Percentiles rank a stretch among this genome's conserved stretches.
Evolutionary conservation across 371 early-diverging fungal genomes (phyloP).

Genomic region (Gilbertella persicaria): DNA sequence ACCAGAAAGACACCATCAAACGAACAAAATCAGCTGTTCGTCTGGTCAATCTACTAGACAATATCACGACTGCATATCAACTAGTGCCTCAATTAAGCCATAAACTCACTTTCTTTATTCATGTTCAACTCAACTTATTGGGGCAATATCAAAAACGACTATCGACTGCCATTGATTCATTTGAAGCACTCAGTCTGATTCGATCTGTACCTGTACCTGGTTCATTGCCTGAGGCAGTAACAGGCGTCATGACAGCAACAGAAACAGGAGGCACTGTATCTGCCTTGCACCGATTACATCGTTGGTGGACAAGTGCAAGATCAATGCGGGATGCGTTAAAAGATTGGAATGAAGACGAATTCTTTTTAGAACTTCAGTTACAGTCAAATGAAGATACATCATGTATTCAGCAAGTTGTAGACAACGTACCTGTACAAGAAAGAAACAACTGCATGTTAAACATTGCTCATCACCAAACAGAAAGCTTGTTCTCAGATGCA

Average conservation of each 20-base stretch:
- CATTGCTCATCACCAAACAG: conserved; percentile 8
- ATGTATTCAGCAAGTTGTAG: background rate
- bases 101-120: conserved; percentile 52
- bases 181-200: conserved; percentile 50
- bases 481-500: conserved; percentile 25
- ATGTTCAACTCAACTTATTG: conserved; percentile 54
- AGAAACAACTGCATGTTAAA: conserved; percentile 20
- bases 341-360: conserved; percentile 63
- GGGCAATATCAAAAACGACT: conserved; percentile 51
- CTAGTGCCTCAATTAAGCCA: conserved; percentile 36
- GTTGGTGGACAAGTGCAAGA: conserved; percentile 56
- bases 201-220: conserved; percentile 54
- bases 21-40: conserved; percentile 58
- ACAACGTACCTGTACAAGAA: background rate
- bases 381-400: conserved; percentile 34
- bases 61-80: conserved; percentile 56
- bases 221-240: conserved; percentile 53
- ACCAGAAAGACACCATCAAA: conserved; percentile 10
- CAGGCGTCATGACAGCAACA: conserved; percentile 41
- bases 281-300: conserved; percentile 46
- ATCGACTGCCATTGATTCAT: conserved; percentile 51
- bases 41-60: conserved; percentile 59
- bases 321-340: conserved; percentile 37
- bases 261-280: conserved; percentile 41
- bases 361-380: conserved; percentile 59